Percentiles rank a stretch among this genome's conserved stretches.
These are phyloP conservation scores for Wickerhamiella sorbophila DNA, from an alignment of 805 yeast species.

Conservation along the genomic window DNA sequence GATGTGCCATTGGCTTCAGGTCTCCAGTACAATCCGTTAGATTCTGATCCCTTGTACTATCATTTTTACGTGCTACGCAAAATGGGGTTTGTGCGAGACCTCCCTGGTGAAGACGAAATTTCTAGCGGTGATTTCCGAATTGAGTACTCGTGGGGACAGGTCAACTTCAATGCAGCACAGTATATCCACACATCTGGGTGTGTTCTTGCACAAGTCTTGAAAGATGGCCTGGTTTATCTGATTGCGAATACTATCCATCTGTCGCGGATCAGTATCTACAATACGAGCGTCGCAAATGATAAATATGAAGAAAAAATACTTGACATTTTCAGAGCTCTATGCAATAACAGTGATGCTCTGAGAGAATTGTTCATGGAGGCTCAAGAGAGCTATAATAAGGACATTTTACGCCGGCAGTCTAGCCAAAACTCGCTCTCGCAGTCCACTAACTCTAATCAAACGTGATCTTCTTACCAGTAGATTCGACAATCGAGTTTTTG, in stretches of 20 bases:
- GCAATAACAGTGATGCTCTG: conserved; percentile 38
- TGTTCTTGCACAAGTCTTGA: conserved; percentile 74
- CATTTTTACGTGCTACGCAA: conserved; percentile 58
- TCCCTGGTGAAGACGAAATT: conserved; percentile 41
- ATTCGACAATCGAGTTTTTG: conserved; percentile 74
- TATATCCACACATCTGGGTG: conserved; percentile 83
- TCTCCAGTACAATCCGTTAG: conserved; percentile 16
- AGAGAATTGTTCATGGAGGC: conserved; percentile 46
- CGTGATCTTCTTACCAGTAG: conserved; percentile 75
- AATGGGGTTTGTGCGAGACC: conserved; percentile 64
- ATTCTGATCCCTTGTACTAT: conserved; percentile 36
- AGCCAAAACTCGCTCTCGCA: neutral
- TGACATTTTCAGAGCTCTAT: conserved; percentile 50
- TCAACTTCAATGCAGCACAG: conserved; percentile 42
- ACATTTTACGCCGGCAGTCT: neutral
- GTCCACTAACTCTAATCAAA: conserved; percentile 32
- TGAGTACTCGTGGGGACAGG: conserved; percentile 71
- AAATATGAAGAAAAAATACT: conserved; percentile 32
- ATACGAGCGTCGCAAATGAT: conserved; percentile 4
- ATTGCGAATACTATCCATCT: conserved; percentile 82
- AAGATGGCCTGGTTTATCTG: conserved; percentile 59
- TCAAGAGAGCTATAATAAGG: conserved; percentile 19
- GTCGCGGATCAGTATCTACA: conserved; percentile 41
- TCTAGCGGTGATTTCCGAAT: conserved; percentile 45
- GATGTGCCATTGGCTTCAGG: conserved; percentile 11